A percentile compares a stretch with the other conserved stretches of the same genome.
phyloP scores from a whole-genome alignment of 257 asterid genomes.

The Prunella vulgaris region DNA sequence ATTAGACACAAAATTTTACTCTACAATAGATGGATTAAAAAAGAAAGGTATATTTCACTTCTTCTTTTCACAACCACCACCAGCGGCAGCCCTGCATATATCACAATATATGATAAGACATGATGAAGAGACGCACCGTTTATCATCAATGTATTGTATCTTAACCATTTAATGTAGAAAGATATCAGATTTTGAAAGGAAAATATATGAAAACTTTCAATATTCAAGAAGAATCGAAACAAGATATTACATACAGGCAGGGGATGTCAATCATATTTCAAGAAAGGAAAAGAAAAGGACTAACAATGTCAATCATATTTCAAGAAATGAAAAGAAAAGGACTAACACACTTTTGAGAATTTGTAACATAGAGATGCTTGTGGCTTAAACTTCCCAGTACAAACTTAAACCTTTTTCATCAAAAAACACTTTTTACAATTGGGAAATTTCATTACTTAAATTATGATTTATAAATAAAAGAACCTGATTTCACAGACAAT shows the following conservation, averaged over 20 bases:
- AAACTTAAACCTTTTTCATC: not conserved
- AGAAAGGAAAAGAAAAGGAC: not conserved
- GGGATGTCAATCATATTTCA: not conserved
- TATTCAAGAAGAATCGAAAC: conserved; percentile 17
- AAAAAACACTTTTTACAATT: not conserved
- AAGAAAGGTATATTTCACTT: conserved; percentile 40
- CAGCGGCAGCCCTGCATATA: conserved; percentile 76
- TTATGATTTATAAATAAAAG: not conserved
- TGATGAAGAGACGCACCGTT: not conserved
- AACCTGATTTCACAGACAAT: not conserved
- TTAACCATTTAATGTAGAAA: not conserved
- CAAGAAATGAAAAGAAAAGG: not conserved
- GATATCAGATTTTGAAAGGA: not conserved
- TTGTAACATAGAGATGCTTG: not conserved
- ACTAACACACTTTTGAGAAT: not conserved
- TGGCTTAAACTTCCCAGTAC: not conserved
- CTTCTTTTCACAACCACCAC: conserved; percentile 94
- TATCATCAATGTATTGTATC: too few species aligned
- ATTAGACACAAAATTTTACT: conserved; percentile 9
- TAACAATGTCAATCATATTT: not conserved
- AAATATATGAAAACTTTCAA: too few species aligned
- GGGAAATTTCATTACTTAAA: not conserved
- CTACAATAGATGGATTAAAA: not conserved
- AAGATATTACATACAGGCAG: conserved; percentile 5
- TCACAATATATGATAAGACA: not conserved